Evolutionary conservation across 2,329 filamentous ascomycete genomes (phyloP).

Genomic region (Orbilia blumenaviensis): DNA sequence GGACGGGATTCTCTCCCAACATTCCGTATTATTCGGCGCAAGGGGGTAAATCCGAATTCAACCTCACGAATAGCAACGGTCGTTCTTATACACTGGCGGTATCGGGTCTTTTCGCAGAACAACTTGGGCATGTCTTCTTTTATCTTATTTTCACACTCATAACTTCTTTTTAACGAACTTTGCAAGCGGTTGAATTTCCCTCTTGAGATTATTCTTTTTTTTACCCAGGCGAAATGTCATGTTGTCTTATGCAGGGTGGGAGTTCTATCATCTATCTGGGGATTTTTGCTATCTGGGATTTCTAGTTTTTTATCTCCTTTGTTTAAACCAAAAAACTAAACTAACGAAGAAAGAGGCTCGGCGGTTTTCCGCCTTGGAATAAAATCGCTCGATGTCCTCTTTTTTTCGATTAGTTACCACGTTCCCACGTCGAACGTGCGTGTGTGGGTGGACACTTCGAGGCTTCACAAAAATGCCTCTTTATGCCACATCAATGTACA

Average conservation of each 20-base stretch:
- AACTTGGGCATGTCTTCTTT: constrained; percentile 21
- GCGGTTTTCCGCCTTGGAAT: neutral
- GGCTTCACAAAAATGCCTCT: constrained; percentile 18
- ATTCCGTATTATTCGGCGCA: constrained; percentile 41
- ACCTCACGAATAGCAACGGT: constrained; percentile 43
- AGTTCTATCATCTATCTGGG: constrained; percentile 31
- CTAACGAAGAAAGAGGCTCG: constrained; percentile 1
- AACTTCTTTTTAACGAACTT: constrained; percentile 31
- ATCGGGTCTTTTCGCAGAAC: constrained; percentile 30
- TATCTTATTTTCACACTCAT: constrained; percentile 6
- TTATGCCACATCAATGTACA: constrained; percentile 49
- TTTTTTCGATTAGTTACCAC: constrained; percentile 28
- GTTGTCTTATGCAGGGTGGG: constrained; percentile 50
- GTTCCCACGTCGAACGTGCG: constrained; percentile 21
- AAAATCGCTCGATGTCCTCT: constrained; percentile 9
- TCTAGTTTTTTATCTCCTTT: neutral
- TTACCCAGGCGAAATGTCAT: constrained; percentile 48
- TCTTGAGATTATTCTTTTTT: constrained; percentile 18
- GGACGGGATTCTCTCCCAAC: constrained; percentile 6
- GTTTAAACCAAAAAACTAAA: neutral
- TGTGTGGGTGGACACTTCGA: constrained; percentile 23
- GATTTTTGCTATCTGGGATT: constrained; percentile 30
- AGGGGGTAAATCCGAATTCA: constrained; percentile 28
- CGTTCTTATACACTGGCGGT: constrained; percentile 43
- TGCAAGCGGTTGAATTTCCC: constrained; percentile 38